phyloP scores from a whole-genome alignment of 768 basidiomycete species.

The Mycena amicta region DNA sequence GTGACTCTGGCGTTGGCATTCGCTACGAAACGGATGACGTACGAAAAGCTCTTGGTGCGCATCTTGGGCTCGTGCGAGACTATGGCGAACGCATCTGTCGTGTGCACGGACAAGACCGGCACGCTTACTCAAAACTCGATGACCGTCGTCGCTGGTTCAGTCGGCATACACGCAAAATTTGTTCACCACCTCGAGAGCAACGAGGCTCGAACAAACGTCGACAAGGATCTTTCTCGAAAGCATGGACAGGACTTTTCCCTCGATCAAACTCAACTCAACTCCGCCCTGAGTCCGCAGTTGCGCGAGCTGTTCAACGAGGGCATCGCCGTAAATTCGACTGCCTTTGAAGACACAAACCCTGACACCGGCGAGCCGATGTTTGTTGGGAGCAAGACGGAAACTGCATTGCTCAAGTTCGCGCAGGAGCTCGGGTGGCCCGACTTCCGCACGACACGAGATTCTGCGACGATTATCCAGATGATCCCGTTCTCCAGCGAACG shows the following conservation, averaged over 20 bases:
- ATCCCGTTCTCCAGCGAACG: conserved; percentile 92
- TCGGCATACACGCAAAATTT: conserved; percentile 95
- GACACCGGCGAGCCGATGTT: conserved; percentile 64
- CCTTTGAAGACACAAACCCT: conserved; percentile 80
- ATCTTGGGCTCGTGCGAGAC: conserved; percentile 97
- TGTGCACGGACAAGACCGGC: conserved; percentile 96
- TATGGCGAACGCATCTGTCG: conserved; percentile 96
- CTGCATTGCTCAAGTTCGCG: conserved; percentile 84
- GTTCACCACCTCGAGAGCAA: conserved; percentile 79
- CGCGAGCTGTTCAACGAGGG: conserved; percentile 76
- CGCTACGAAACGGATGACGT: conserved; percentile 97
- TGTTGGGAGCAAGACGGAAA: conserved; percentile 95
- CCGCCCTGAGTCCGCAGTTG: conserved; percentile 61
- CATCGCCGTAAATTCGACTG: conserved; percentile 91
- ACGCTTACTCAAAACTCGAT: conserved; percentile 95
- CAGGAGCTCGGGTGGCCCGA: conserved; percentile 77
- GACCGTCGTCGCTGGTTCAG: conserved; percentile 94
- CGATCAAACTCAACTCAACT: conserved; percentile 73
- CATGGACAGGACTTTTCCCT: conserved; percentile 80
- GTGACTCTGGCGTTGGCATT: conserved; percentile 97
- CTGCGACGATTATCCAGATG: conserved; percentile 73
- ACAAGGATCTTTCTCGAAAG: conserved; percentile 49
- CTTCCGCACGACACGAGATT: conserved; percentile 68
- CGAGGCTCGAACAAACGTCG: conserved; percentile 68
- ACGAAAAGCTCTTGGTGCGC: conserved; percentile 92